Evolutionary conservation across 257 asterid genomes (phyloP).

Genomic region (Nicotiana tomentosiformis): DNA sequence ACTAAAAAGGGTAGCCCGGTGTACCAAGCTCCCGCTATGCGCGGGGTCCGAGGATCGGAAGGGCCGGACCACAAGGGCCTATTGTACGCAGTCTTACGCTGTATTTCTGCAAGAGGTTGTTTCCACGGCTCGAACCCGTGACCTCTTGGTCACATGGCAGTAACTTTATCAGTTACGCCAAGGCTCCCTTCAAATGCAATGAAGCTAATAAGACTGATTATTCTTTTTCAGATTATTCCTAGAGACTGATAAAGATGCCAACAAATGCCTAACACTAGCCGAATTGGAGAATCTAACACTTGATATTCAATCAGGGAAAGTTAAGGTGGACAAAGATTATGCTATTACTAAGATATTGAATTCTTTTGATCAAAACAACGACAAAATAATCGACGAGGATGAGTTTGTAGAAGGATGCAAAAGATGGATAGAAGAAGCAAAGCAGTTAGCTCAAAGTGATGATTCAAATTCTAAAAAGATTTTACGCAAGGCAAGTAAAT

Average conservation of each 20-base stretch:
- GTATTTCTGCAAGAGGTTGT: too few species aligned
- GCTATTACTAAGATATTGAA: conserved; percentile 32
- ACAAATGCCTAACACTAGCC: conserved; percentile 24
- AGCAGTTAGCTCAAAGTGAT: conserved; percentile 20
- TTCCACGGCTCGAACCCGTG: too few species aligned
- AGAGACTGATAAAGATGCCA: conserved; percentile 31
- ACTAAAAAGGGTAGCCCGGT: neutral
- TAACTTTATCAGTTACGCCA: too few species aligned
- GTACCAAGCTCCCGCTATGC: too few species aligned
- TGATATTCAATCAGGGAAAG: conserved; percentile 33
- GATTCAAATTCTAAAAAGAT: conserved; percentile 15
- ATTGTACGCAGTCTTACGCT: too few species aligned
- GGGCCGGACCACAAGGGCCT: too few species aligned
- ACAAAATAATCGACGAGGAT: conserved; percentile 28
- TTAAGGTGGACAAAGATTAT: conserved; percentile 31
- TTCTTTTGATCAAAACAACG: conserved; percentile 23
- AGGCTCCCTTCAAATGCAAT: too few species aligned
- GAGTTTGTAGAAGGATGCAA: conserved; percentile 36
- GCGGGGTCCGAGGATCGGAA: too few species aligned
- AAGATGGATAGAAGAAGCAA: conserved; percentile 30
- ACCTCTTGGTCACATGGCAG: too few species aligned
- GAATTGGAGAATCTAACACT: conserved; percentile 34
- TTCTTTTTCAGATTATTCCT: conserved; percentile 19
- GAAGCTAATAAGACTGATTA: neutral
- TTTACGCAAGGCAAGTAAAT: conserved; percentile 28